Evolutionary conservation across 345 rosid genomes (phyloP), one percentile per base, ranked within the genome.

Genomic region (Alliaria petiolata): DNA sequence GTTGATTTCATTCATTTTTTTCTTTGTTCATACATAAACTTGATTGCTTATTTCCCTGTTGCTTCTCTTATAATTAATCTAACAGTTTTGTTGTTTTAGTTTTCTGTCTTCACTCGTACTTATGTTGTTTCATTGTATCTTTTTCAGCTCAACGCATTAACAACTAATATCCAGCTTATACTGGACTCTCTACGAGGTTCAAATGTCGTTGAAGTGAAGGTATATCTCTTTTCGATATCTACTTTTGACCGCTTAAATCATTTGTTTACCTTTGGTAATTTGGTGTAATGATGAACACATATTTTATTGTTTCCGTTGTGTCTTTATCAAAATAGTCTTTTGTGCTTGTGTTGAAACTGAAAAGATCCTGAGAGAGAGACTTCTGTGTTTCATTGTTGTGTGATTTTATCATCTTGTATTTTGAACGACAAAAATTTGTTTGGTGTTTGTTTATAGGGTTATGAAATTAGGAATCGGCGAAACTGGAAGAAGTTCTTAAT

Each of bases 171-270:
- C 44, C 83, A 78, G 47, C 72, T 87, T 65, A 85, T 89, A 67
- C 20, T 82, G 82, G 85, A 89, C 15, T 75, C 89, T 49, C 4
- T 89, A 15, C 86, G 69, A 72, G 71, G 54, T 62, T 89, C 91
- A 36, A 6, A 66, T 9, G 67, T 80, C 40, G 81, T 89, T 63
- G 92, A 87, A 84, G 79, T 87, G 7, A 86, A 87, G 91, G 92
- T 89, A 82, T 47, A 82, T 47, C 13, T 38, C 61, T 34, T 14
- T 16, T 58, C n/a, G 11, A 36, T 42, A 9, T 9, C 3, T 15
- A 16, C 9, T 16, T 44, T 5, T 7, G 15, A 43, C 20, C 20
- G 8, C 17, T 42, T 40, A 14, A 14, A 39, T 28, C 20, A n/a
- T n/a, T n/a, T n/a, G 10, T 20, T 44, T 61, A 4, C 3, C 8